Evolutionary conservation across 805 yeast species (phyloP), one percentile per base, ranked within the genome.

Genomic region (Candida pseudoglaebosa): DNA sequence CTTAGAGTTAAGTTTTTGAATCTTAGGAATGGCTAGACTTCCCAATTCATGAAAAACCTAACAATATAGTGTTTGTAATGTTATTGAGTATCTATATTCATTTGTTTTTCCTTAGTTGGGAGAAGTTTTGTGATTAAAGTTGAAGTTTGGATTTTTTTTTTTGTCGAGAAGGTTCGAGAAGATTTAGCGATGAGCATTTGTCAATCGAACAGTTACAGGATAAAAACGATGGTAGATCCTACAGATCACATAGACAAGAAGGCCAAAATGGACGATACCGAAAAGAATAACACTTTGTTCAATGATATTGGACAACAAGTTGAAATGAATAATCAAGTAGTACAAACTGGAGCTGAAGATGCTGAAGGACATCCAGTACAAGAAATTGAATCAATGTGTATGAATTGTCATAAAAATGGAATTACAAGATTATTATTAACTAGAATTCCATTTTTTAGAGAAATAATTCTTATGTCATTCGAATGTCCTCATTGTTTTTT

Each of bases 401-500:
- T 93, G 96, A 87, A 86, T 70, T 93, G 99, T 63, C 85, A 82
- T 46, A 69, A 91, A 48, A 75, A 78, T 41, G 99, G 99, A 42
- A 71, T 71, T 38, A 93, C 99, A 4, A 69, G 95, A 48, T 61
- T 93, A 59, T 70, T 93, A 31, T 69, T 93, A 53, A 93, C 99
- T 10, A 73, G 80, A 38, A 93, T 93, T 52, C 99, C 99, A 14
- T 88, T 71, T 53, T 93, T 93, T 67, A 72, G 90, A 47, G 97
- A 93, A 60, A 79, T 93, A 37, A 84, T 93, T 37, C 60, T 93
- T 41, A 91, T 93, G 95, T 89, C 97, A 1, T 93, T 93, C 61
- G 86, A 82, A 49, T 93, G 99, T 63, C 91, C 93, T 19, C 97
- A 90, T 62, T 93, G 99, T 70, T 86, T 87, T 1, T 79, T 87